A percentile compares a stretch with the other conserved stretches of the same genome.
These are phyloP conservation scores for Penicillium malachiteum DNA, from an alignment of 495 filamentous ascomycete genomes.

Conservation along the genomic window DNA sequence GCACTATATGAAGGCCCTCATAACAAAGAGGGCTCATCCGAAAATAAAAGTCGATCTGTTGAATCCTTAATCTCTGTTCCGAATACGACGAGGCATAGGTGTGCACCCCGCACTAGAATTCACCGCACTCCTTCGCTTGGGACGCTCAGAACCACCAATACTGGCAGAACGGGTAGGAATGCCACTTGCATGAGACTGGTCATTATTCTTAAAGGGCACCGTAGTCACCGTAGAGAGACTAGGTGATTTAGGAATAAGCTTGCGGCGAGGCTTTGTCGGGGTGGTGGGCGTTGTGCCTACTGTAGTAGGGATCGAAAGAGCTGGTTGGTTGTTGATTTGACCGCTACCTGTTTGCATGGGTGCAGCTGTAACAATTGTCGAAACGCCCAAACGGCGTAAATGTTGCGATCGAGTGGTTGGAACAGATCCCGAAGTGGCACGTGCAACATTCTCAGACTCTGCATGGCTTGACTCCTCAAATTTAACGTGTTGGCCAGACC, in stretches of 20 bases:
- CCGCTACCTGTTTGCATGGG: conserved; percentile 25
- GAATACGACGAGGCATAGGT: conserved; percentile 40
- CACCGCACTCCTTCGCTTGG: conserved; percentile 33
- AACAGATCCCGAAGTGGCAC: conserved; percentile 21
- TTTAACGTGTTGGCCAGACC: conserved; percentile 15
- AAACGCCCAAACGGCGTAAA: conserved; percentile 36
- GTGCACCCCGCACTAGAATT: conserved; percentile 43
- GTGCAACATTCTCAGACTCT: conserved; percentile 12
- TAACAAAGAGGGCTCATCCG: no score
- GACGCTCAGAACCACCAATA: conserved; percentile 15
- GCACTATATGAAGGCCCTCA: no score
- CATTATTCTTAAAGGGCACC: conserved; percentile 15
- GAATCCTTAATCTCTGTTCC: conserved; percentile 20
- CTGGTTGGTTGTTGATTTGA: conserved; percentile 21
- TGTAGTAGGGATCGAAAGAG: conserved; percentile 7
- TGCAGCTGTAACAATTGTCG: conserved; percentile 22
- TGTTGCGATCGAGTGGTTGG: conserved; percentile 34
- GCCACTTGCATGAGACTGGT: conserved; percentile 22
- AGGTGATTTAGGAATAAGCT: conserved; percentile 41
- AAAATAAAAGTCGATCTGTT: no score
- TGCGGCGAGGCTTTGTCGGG: conserved; percentile 38
- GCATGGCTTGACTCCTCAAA: conserved; percentile 16
- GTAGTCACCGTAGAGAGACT: conserved; percentile 22
- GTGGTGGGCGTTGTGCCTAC: conserved; percentile 18
- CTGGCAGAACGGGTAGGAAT: conserved; percentile 22